Evolutionary conservation across 331 rosid genomes (phyloP), one percentile per base, ranked within the genome.

Genomic region (Acacia pycnantha): DNA sequence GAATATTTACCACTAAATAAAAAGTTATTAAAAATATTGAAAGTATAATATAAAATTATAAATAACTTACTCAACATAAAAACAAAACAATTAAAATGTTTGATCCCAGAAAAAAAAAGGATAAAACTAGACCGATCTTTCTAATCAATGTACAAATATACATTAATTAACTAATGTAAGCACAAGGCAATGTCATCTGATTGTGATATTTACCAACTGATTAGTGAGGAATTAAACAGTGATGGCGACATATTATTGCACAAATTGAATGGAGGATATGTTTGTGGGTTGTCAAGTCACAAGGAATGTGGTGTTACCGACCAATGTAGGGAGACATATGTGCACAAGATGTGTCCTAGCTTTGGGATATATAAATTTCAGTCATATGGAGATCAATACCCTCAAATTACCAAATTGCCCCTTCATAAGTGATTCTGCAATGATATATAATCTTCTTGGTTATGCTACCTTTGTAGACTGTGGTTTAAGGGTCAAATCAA

Each of bases 191-290:
- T n/a, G n/a, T n/a, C n/a, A n/a, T n/a, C 4, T 33, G 88, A 84
- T 84, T 75, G 84, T 64, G 84, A 84, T 82, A 79, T 84, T 82
- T 75, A 84, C 66, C 82, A 29, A 83, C 68, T 79, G 73, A 51
- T 81, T 78, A 84, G 85, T 43, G 82, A 81, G 69, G 44, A 75
- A 19, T 50, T 22, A 31, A 80, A 69, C 35, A 22, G 76, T 75
- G 80, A 84, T 71, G 35, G 81, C 15, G 86, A 87, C 90, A 64
- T 65, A 26, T 58, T 1, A 14, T 13, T 12, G 72, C 85, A 78
- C 72, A 54, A 62, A 22, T 58, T 74, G 77, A 24, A 81, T 70
- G 62, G 70, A 74, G 77, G 77, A 74, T 27, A 15, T 56, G 54
- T 53, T 76, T 84, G 85, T 84, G 85, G 79, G 47, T 26, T 70